Base-by-base conservation (phyloP, 2,329 filamentous ascomycete species). In the Fusarium sp. region DNA sequence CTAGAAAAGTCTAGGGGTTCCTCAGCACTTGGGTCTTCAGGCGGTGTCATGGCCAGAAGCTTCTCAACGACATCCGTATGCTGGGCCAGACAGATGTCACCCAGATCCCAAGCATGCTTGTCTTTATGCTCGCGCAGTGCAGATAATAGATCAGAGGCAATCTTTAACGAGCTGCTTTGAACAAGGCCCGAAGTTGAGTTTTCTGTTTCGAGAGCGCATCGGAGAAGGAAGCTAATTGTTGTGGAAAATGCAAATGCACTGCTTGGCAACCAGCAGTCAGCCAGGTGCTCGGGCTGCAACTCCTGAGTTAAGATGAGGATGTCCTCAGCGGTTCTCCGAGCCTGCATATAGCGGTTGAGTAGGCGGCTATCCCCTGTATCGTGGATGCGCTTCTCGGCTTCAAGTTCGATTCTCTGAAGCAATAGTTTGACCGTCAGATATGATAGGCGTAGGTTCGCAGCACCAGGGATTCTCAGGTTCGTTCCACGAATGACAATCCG, bases 251-350 rank as follows among this genome's bases (percentile, higher is more conserved):
- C 77, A 56, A 85, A 86, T 1, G 84, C 80, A 37, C 79, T 79
- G 5, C 83, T 77, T 0, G 85, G 80, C 3, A 86, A 76, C 84
- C 84, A 87, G 59, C 85, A 87, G 47, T 83, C 85, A 5, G 77
- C 75, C 0, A 86, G 75, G 18, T 85, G 82, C 2, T 76, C 54
- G 7, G 78, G 77, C 6, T 79, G 74, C 1, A 87, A 72, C 44
- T 85, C 84, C 43, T 84, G 83, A 0, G 83, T 77, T 4, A 86
- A 70, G 7, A 82, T 75, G 0, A 86, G 78, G 18, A 87, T 85
- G 3, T 86, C 83, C 58, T 86, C 84, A 0, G 83, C 81, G 0
- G 82, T 81, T 13, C 80, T 74, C 3, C 83, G 79, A 1, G 82
- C 82, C 48, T 82, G 78, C 16, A 81, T 78, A 56, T 84, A 82